Conservation (phyloP, 345 rosid species). For the Bruguiera parviflora region DNA sequence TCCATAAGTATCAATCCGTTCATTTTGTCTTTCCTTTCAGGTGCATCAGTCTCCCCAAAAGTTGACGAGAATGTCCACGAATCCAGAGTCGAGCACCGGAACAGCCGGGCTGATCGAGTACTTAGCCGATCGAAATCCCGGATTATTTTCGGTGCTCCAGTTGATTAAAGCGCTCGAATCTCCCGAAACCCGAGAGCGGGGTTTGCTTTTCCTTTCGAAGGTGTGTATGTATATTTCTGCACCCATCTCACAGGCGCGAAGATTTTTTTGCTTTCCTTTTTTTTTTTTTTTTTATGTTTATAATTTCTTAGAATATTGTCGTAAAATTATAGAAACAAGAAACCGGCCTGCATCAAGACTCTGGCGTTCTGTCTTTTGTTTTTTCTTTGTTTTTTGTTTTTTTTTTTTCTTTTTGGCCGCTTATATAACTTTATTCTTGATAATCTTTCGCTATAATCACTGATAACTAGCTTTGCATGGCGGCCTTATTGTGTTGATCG, state of each 20-base stretch:
- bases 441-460: too few species aligned
- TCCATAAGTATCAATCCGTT: too few species aligned
- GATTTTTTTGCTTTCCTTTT: not conserved
- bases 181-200: slow-evolving; percentile 12
- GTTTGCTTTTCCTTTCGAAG: slow-evolving; percentile 31
- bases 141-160: not conserved
- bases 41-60: too few species aligned
- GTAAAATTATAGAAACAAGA: too few species aligned
- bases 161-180: slow-evolving; percentile 32
- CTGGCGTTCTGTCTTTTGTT: not conserved
- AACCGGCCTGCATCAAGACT: not conserved
- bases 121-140: not conserved
- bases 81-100: not conserved
- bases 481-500: slow-evolving; percentile 6
- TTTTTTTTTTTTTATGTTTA: not conserved
- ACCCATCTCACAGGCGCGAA: too few species aligned
- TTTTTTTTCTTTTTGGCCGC: too few species aligned
- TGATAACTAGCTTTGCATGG: slow-evolving; percentile 1
- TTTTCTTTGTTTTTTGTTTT: not conserved
- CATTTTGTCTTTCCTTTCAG: too few species aligned
- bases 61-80: not conserved
- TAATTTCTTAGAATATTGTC: not conserved
- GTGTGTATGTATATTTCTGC: not conserved
- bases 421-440: too few species aligned
- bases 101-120: not conserved